These are phyloP conservation scores for Ceratocystis ficicola DNA, from an alignment of 2,329 filamentous ascomycete species.

Conservation along the genomic window DNA sequence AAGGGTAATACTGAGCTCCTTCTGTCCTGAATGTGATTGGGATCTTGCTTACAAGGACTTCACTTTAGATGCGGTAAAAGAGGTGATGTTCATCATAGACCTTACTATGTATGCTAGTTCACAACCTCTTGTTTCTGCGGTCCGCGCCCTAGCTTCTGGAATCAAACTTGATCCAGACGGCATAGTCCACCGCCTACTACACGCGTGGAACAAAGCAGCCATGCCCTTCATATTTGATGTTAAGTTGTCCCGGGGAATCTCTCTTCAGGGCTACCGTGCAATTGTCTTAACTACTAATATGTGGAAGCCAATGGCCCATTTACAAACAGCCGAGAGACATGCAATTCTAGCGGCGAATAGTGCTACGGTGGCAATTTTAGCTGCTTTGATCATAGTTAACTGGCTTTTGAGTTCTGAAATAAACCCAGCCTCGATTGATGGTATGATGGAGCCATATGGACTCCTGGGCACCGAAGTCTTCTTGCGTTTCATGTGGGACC, in stretches of 20 bases:
- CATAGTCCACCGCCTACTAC: not conserved
- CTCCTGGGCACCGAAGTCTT: constrained; percentile 12
- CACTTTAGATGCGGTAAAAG: not conserved
- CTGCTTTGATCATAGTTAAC: constrained; percentile 10
- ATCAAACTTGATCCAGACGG: not conserved
- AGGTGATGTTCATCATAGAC: not conserved
- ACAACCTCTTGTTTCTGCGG: not conserved
- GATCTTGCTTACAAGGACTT: not conserved
- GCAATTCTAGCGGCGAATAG: constrained; percentile 1
- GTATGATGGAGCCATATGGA: not conserved
- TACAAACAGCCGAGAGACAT: not conserved
- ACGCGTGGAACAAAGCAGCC: constrained; percentile 11
- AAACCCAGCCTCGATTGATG: not conserved
- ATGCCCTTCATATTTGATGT: constrained; percentile 14
- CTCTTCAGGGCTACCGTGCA: constrained; percentile 13
- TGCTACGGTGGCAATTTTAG: constrained; percentile 6
- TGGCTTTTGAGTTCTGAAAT: constrained; percentile 10
- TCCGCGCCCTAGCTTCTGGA: not conserved
- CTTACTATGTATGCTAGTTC: not conserved
- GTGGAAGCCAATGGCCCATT: not conserved
- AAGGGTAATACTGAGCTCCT: not conserved
- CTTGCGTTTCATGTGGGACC: constrained; percentile 17
- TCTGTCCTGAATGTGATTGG: not conserved
- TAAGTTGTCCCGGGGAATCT: constrained; percentile 7
- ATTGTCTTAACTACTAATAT: constrained; percentile 9